Base-by-base conservation (phyloP, 306 rosid species). In the Pyrus communis region DNA sequence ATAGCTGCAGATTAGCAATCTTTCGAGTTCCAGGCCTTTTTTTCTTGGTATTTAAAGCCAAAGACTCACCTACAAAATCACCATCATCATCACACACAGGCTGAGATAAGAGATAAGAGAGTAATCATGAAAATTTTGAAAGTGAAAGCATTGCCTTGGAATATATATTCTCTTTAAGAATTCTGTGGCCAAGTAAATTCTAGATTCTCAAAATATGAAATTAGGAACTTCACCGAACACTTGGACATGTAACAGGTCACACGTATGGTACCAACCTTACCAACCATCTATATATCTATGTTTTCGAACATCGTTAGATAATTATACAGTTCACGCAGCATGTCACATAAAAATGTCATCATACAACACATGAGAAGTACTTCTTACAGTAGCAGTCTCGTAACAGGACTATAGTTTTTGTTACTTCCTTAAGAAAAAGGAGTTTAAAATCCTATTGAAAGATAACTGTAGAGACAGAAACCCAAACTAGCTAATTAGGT, bases 1-100 rank as follows among this genome's bases (percentile, higher is more conserved):
- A 88, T 91, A 12, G 74, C 19, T 35, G 4, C 68, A 66, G 67
- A 58, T 23, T 23, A 55, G 67, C 42, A 9, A 61, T 74, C 30
- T 18, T 27, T 35, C 40, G 5, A n/a, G 21, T 61, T 42, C 59
- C 45, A 5, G 43, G 9, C 58, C 30, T 61, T 61, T 61, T 27
- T 61, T 40, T 9, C 42, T 73, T 6, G 14, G 59, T 74, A 49
- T 74, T 43, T 21, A 27, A 23, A 61, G 18, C 25, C 59, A 19
- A 30, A 45, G 70, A 42, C 25, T 23, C 70, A 74, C 70, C 78
- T 74, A 61, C 59, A 74, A 43, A 61, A 28, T 25, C 69, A 28
- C n/a, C 58, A 17, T 68, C 54, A 13, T 22, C 55, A 42, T 42
- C 17, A 3, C 4, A 58, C 11, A 68, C 55, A 42, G 9, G 27